Conservation (phyloP, 345 rosid genomes). For the Cardamine resedifolia region DNA sequence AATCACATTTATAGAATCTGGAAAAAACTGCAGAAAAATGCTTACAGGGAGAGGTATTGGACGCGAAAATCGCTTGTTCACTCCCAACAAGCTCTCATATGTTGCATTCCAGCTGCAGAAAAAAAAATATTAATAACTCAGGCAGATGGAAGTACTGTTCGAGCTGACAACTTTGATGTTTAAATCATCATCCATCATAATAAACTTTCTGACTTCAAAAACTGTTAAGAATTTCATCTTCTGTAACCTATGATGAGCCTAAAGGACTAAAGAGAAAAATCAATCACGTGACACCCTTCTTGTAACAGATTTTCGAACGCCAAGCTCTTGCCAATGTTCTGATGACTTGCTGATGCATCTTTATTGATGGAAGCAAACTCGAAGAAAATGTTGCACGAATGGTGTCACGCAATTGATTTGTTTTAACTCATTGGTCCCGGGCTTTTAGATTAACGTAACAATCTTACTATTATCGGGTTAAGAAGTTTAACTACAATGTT, state of each 20-base stretch:
- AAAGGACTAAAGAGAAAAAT: neutral
- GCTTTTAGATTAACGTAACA: neutral
- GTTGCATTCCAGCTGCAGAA: conserved; percentile 62
- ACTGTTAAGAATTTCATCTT: neutral
- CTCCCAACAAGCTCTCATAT: conserved; percentile 63
- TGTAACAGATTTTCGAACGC: neutral
- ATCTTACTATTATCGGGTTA: neutral
- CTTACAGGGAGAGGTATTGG: conserved; percentile 79
- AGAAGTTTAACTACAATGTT: neutral
- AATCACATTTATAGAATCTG: neutral
- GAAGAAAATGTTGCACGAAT: neutral
- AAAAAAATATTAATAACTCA: neutral
- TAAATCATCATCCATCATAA: too few species aligned
- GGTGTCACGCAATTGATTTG: neutral
- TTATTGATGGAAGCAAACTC: neutral
- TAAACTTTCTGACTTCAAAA: neutral
- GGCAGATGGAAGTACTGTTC: neutral
- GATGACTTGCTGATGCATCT: neutral
- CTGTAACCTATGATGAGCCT: neutral
- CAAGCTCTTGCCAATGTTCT: neutral
- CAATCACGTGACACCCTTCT: conserved; percentile 15
- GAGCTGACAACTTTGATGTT: neutral
- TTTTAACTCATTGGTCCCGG: neutral
- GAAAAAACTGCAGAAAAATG: neutral
- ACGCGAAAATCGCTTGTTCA: conserved; percentile 56